Base-by-base conservation (phyloP, 345 rosid species). In the Cardamine occulta region DNA sequence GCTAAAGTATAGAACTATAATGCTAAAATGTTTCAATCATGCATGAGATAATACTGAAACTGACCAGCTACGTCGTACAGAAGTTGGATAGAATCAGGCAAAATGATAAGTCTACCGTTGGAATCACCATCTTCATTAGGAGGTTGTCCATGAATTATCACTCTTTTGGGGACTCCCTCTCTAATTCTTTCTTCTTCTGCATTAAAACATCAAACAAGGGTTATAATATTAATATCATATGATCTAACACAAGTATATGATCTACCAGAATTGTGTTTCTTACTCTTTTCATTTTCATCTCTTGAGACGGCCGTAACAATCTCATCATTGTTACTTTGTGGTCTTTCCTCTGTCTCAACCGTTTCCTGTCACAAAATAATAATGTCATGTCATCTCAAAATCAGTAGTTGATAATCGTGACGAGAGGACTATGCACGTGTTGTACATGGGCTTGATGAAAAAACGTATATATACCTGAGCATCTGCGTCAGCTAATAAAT, bases 51-150 rank as follows among this genome's bases (percentile, higher is more conserved):
- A 39, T 39, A 39, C 3, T 8, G 72, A 70, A 70, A 77, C 76
- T 71, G 45, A 95, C 99, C 99, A 80, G 97, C 93, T 79, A 90
- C 15, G 72, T 62, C 74, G 76, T 89, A 76, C 32, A 95, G 96
- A 31, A 86, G 91, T 61, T 86, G 87, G 12, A 85, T 77, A 49
- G 97, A 80, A 55, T 84, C 76, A 8, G 99, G 96, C 77, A 92
- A 83, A 84, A 83, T 66, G 80, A 92, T 81, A 66, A 92, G 86
- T 85, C 85, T 90, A 42, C 96, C 96, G 2, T 5, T 65, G 10
- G 54, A 32, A 66, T 78, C 84, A 68, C 77, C 79, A 64, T 58
- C 77, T 81, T 84, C 73, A 49, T 80, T 75, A 35, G 97, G 97
- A 81, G 81, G 80, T 66, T 90, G 84, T 64, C 91, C 86, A 49